phyloP scores from a whole-genome alignment of 768 basidiomycete genomes.

The Agaricus bisporus region DNA sequence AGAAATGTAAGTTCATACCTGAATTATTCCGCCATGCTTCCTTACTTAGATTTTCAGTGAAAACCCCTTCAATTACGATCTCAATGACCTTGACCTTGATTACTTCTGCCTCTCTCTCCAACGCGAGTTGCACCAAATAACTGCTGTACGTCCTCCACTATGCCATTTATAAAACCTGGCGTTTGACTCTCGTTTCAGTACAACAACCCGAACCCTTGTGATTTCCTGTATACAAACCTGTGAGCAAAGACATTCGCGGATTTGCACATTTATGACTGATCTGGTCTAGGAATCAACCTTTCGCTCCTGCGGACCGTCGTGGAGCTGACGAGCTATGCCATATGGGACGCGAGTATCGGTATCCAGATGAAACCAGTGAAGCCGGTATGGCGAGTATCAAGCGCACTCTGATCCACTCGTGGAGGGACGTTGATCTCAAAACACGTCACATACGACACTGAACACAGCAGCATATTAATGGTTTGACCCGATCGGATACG shows the following conservation, averaged over 20 bases:
- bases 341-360: constrained; percentile 28
- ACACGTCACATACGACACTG: constrained; percentile 21
- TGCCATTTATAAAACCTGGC: neutral
- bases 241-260: constrained; percentile 9
- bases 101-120: constrained; percentile 62
- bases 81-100: constrained; percentile 67
- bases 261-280: neutral
- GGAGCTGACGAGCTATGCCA: constrained; percentile 47
- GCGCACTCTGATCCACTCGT: constrained; percentile 33
- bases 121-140: constrained; percentile 67
- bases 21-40: neutral
- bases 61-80: constrained; percentile 63
- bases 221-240: constrained; percentile 47
- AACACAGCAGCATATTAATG: neutral
- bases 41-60: constrained; percentile 34
- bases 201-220: constrained; percentile 43
- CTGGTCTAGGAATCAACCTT: constrained; percentile 52
- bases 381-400: constrained; percentile 31
- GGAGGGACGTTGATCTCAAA: constrained; percentile 33
- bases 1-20: constrained; percentile 39
- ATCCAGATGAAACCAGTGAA: constrained; percentile 19
- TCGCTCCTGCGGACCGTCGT: constrained; percentile 58
- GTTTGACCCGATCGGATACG: neutral
- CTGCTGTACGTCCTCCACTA: constrained; percentile 41
- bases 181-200: constrained; percentile 31